phyloP scores from a whole-genome alignment of 495 filamentous ascomycete genomes.

The Neurospora tetraspora region DNA sequence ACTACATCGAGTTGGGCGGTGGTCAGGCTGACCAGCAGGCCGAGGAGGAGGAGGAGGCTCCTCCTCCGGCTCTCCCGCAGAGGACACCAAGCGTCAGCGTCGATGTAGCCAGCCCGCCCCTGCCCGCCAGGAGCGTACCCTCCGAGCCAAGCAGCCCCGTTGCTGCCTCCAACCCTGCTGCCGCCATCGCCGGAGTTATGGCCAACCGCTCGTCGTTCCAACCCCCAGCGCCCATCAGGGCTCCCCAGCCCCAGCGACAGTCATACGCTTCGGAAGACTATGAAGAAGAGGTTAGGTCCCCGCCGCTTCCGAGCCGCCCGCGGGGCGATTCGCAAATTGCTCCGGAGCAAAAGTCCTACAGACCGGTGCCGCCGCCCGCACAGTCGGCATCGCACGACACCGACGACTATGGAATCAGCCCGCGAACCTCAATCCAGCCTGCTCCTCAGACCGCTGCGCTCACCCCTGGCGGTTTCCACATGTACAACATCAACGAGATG shows the following conservation, averaged over 20 bases:
- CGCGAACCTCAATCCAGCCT: conserved; percentile 11
- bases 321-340: conserved; percentile 49
- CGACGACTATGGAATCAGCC: conserved; percentile 14
- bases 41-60: conserved; percentile 17
- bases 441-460: conserved; percentile 22
- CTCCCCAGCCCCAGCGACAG: conserved; percentile 10
- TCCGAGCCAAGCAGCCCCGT: conserved; percentile 19
- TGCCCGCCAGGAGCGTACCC: conserved; percentile 24
- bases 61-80: conserved; percentile 22
- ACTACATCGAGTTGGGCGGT: conserved; percentile 72
- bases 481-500: conserved; percentile 97
- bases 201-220: conserved; percentile 30
- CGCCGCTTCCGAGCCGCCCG: conserved; percentile 59
- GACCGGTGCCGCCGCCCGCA: conserved; percentile 24
- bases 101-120: conserved; percentile 23
- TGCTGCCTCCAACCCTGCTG: conserved; percentile 52
- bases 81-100: conserved; percentile 10
- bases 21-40: conserved; percentile 12
- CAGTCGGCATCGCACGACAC: conserved; percentile 7
- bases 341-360: conserved; percentile 36
- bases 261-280: conserved; percentile 20
- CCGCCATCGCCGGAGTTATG: conserved; percentile 64
- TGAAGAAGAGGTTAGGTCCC: conserved; percentile 24
- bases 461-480: conserved; percentile 70
- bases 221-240: conserved; percentile 14